Evolutionary conservation across 257 asterid species (phyloP).

Genomic region (Forsythia suspensa): DNA sequence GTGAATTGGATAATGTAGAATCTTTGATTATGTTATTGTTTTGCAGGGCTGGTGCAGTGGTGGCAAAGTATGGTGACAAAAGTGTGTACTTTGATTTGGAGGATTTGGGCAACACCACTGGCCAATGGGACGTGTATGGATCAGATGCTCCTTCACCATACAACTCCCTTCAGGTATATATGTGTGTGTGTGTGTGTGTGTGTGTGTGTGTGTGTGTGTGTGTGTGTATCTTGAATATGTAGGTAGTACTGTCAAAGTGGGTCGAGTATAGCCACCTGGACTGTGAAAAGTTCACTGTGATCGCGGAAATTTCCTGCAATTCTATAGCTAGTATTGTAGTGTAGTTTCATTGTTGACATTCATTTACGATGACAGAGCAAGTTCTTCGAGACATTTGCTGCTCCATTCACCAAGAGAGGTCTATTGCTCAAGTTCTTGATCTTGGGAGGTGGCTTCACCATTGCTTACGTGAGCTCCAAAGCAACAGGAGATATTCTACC

Average conservation of each 20-base stretch:
- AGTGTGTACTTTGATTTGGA: constrained; percentile 95
- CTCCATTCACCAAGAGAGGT: constrained; percentile 98
- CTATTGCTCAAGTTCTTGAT: constrained; percentile 91
- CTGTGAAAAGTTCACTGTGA: background rate
- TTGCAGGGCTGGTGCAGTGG: constrained; percentile 71
- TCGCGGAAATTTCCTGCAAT: too few relatives aligned
- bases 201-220: too few relatives aligned
- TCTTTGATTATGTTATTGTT: background rate
- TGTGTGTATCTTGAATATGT: background rate
- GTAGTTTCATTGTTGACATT: background rate
- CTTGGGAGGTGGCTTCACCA: constrained; percentile 83
- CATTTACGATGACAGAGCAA: constrained; percentile 56
- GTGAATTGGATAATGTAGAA: background rate
- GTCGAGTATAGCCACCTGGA: background rate
- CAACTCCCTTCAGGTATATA: constrained; percentile 74
- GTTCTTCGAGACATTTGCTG: constrained; percentile 95
- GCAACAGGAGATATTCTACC: constrained; percentile 92
- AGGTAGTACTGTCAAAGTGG: background rate
- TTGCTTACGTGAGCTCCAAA: constrained; percentile 79
- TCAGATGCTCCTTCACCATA: constrained; percentile 97
- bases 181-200: too few relatives aligned
- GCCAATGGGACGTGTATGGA: constrained; percentile 97
- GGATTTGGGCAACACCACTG: constrained; percentile 87
- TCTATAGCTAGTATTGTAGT: background rate
- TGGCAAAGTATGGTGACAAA: constrained; percentile 93